Evolutionary conservation across 2,329 filamentous ascomycete genomes (phyloP).

Genomic region (Fusarium nygamai): DNA sequence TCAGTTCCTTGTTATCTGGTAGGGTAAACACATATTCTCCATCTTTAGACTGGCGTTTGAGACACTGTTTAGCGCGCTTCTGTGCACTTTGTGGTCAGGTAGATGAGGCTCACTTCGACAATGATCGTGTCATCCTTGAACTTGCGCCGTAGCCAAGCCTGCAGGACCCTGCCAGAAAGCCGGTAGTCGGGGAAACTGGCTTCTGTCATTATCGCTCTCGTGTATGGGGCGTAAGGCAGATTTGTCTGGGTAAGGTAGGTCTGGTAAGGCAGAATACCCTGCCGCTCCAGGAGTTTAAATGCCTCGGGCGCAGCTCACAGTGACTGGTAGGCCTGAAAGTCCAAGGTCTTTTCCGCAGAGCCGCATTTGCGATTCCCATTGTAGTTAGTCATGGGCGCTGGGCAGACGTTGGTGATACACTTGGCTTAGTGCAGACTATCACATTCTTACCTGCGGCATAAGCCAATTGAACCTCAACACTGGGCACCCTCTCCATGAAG

Average conservation of each 20-base stretch:
- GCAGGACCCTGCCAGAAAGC: background rate
- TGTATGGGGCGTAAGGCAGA: background rate
- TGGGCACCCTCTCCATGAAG: background rate
- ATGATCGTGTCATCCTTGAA: background rate
- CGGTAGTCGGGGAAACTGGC: background rate
- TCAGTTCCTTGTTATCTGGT: background rate
- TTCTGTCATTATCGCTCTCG: background rate
- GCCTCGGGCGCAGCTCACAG: background rate
- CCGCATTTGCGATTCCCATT: background rate
- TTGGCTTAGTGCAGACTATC: background rate
- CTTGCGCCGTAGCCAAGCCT: background rate
- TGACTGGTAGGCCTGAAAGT: background rate
- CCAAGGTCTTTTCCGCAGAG: background rate
- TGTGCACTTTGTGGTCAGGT: background rate
- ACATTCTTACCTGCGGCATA: background rate
- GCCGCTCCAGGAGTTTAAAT: background rate
- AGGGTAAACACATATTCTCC: background rate
- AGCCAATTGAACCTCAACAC: background rate
- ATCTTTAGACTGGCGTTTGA: background rate
- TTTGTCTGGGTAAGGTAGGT: background rate
- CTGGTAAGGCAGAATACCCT: background rate
- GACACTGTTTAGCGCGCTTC: background rate
- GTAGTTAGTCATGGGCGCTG: background rate
- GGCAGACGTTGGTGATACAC: background rate
- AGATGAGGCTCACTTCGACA: background rate